phyloP scores from a whole-genome alignment of 2,329 filamentous ascomycete genomes.

The Colletotrichum spinosum region DNA sequence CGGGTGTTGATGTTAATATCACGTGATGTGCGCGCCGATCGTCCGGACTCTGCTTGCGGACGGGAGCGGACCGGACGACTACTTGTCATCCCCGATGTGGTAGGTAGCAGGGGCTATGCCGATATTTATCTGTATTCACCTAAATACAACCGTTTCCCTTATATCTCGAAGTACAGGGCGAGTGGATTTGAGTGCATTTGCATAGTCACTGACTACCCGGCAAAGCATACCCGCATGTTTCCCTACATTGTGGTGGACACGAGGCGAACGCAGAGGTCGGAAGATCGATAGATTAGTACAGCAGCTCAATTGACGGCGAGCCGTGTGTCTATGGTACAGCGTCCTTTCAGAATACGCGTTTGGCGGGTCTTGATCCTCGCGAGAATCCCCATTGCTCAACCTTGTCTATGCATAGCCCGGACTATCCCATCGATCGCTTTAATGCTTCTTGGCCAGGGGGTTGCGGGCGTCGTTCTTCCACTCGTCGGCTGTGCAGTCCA shows the following conservation, averaged over 20 bases:
- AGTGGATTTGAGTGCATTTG: no score
- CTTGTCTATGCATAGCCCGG: slow-evolving; percentile 25
- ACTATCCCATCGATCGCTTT: slow-evolving; percentile 42
- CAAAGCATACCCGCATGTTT: no score
- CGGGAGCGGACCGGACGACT: neutral
- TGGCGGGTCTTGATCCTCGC: slow-evolving; percentile 20
- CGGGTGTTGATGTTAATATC: neutral
- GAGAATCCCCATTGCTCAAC: slow-evolving; percentile 16
- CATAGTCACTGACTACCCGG: no score
- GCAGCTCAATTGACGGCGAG: slow-evolving; percentile 32
- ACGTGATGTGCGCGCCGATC: slow-evolving; percentile 7
- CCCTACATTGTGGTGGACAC: no score
- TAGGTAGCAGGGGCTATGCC: no score
- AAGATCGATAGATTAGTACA: slow-evolving; percentile 23
- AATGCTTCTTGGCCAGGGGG: slow-evolving; percentile 69
- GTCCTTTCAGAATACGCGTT: slow-evolving; percentile 25
- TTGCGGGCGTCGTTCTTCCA: slow-evolving; percentile 98
- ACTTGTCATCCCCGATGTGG: no score
- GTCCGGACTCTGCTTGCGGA: slow-evolving; percentile 1
- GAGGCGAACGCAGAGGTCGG: neutral
- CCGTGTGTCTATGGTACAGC: slow-evolving; percentile 40
- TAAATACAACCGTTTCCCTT: no score
- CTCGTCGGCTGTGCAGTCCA: slow-evolving; percentile 76
- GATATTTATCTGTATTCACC: no score
- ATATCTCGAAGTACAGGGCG: no score